phyloP scores from a whole-genome alignment of 768 basidiomycete genomes.

The Amanita rimosa region DNA sequence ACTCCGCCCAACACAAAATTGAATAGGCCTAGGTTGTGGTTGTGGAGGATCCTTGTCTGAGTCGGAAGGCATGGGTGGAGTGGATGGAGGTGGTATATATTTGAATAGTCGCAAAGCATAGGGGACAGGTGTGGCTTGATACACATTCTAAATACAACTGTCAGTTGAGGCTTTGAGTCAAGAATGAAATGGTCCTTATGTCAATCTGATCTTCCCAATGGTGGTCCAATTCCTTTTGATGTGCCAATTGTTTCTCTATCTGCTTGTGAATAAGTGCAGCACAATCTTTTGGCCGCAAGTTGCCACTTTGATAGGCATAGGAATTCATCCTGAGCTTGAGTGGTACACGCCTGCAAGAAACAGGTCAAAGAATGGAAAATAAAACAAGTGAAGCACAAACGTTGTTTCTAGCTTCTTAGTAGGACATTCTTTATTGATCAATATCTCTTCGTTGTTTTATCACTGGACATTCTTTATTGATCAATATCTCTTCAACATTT shows the following conservation, averaged over 20 bases:
- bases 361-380: no score
- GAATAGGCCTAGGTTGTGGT: not conserved
- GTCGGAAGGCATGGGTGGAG: not conserved
- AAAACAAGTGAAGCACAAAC: no score
- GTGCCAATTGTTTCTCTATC: no score
- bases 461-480: no score
- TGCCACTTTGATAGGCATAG: not conserved
- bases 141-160: not conserved
- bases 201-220: not conserved
- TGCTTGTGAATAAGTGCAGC: not conserved
- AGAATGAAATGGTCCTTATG: not conserved
- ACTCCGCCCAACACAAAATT: not conserved
- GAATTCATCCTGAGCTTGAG: not conserved
- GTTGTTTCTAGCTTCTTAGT: no score
- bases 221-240: not conserved
- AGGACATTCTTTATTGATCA: no score
- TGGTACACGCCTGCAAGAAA: not conserved
- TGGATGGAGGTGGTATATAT: not conserved
- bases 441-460: no score
- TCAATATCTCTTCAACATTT: no score
- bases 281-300: not conserved
- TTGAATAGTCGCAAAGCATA: not conserved
- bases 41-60: not conserved
- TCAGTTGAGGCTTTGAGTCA: no score
- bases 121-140: not conserved